phyloP scores from a whole-genome alignment of 108 stramenopile species.

The Cyclotella cryptica region DNA sequence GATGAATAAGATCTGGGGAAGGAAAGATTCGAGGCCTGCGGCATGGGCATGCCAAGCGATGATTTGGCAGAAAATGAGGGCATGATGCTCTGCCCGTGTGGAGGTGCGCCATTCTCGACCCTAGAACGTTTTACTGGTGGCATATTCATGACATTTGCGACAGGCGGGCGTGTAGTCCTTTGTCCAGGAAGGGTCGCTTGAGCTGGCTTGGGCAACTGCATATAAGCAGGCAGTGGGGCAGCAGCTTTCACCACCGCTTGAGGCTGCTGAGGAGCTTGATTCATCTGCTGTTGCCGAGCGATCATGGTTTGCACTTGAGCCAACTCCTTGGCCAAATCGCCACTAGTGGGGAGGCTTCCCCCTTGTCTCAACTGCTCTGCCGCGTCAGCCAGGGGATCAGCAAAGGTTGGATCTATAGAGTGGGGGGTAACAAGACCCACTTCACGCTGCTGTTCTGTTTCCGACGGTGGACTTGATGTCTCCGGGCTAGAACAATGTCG shows the following conservation, averaged over 20 bases:
- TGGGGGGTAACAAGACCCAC: conserved; percentile 49
- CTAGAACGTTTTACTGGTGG: conserved; percentile 13
- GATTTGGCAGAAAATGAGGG: conserved; percentile 2
- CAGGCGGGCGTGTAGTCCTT: neutral
- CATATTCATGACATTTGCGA: neutral
- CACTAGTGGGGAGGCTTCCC: conserved; percentile 24
- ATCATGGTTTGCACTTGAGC: conserved; percentile 47
- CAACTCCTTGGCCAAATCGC: conserved; percentile 34
- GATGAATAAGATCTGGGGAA: neutral
- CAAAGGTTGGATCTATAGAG: conserved; percentile 26
- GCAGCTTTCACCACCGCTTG: conserved; percentile 6
- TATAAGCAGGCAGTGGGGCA: conserved; percentile 20
- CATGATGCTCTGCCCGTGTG: neutral
- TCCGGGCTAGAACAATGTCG: conserved; percentile 11
- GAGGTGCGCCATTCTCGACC: neutral
- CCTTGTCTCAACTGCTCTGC: conserved; percentile 20
- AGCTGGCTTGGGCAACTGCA: conserved; percentile 32
- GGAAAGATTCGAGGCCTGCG: neutral
- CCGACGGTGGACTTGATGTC: conserved; percentile 5
- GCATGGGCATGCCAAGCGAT: neutral
- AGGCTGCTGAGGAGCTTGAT: conserved; percentile 30
- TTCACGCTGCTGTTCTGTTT: conserved; percentile 3
- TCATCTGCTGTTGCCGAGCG: conserved; percentile 23
- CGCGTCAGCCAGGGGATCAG: conserved; percentile 40
- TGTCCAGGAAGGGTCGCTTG: neutral